A percentile compares a stretch with the other conserved stretches of the same genome.
Conservation (phyloP, 2,329 filamentous ascomycete species). For the Rutstroemia sp. region DNA sequence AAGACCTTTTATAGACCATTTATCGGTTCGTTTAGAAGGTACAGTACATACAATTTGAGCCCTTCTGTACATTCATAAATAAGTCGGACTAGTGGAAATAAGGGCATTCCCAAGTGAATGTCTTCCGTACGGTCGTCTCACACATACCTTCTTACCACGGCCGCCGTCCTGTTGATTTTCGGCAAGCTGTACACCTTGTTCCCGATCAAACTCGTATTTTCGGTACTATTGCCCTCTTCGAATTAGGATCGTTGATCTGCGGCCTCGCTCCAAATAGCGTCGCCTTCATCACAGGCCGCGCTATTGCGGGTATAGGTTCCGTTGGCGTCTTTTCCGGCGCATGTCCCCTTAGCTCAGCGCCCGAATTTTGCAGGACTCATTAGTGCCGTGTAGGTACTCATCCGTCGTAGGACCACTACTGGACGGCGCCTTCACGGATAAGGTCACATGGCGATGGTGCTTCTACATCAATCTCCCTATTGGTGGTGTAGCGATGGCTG, state of each 20-base stretch:
- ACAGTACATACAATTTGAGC: too few species aligned
- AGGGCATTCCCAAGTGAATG: too few species aligned
- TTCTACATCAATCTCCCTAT: conserved; percentile 5
- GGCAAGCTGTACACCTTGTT: conserved; percentile 1
- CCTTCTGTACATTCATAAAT: too few species aligned
- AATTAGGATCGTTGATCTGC: neutral
- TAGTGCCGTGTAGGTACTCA: neutral
- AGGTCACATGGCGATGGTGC: neutral
- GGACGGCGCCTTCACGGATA: neutral
- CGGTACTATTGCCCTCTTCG: neutral
- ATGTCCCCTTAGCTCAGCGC: conserved; percentile 1
- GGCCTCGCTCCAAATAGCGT: neutral
- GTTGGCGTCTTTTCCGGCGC: neutral
- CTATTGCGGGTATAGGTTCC: neutral
- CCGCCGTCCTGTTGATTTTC: neutral
- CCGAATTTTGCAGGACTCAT: neutral
- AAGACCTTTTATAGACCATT: too few species aligned
- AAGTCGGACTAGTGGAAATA: too few species aligned
- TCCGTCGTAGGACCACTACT: conserved; percentile 4
- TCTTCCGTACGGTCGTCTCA: too few species aligned
- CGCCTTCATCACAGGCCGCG: neutral
- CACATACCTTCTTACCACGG: neutral
- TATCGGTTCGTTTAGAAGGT: too few species aligned
- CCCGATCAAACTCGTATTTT: conserved; percentile 1
- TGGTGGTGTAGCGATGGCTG: neutral